Evolutionary conservation across 2,329 filamentous ascomycete species (phyloP).

Genomic region (Madurella mycetomatis): DNA sequence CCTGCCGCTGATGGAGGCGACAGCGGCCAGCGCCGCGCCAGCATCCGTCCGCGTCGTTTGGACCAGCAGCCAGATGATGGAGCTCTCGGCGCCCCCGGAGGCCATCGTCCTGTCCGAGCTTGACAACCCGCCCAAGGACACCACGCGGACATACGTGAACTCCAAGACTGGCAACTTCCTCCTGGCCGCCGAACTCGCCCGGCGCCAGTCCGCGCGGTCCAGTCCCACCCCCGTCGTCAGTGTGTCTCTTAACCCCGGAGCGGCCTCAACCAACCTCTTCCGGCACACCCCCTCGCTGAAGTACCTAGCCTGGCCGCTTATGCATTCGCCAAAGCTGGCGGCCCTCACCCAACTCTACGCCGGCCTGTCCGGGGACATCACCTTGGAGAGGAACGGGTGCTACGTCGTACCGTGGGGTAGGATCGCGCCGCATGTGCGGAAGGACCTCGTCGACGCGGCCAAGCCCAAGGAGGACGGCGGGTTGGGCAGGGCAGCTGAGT

Average conservation of each 20-base stretch:
- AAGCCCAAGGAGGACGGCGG: too few relatives aligned
- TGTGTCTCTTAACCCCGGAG: conserved; percentile 36
- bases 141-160: conserved; percentile 19
- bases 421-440: too few relatives aligned
- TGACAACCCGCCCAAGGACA: conserved; percentile 13
- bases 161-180: conserved; percentile 23
- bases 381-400: too few relatives aligned
- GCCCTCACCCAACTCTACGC: too few relatives aligned
- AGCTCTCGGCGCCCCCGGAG: conserved; percentile 12
- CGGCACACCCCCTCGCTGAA: too few relatives aligned
- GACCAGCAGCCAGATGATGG: conserved; percentile 19
- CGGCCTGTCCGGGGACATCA: too few relatives aligned
- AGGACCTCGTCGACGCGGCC: too few relatives aligned
- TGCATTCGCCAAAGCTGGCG: too few relatives aligned
- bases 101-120: conserved; percentile 17
- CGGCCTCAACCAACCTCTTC: conserved; percentile 35
- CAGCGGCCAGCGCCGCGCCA: conserved; percentile 6
- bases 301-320: too few relatives aligned
- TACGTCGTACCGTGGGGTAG: too few relatives aligned
- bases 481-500: too few relatives aligned
- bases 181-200: conserved; percentile 20
- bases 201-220: conserved; percentile 1
- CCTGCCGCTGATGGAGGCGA: conserved; percentile 19
- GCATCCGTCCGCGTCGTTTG: conserved; percentile 22
- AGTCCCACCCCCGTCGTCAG: conserved; percentile 2